Base-by-base conservation (phyloP, 495 filamentous ascomycete genomes). In the Penicillium macrosclerotiorum region DNA sequence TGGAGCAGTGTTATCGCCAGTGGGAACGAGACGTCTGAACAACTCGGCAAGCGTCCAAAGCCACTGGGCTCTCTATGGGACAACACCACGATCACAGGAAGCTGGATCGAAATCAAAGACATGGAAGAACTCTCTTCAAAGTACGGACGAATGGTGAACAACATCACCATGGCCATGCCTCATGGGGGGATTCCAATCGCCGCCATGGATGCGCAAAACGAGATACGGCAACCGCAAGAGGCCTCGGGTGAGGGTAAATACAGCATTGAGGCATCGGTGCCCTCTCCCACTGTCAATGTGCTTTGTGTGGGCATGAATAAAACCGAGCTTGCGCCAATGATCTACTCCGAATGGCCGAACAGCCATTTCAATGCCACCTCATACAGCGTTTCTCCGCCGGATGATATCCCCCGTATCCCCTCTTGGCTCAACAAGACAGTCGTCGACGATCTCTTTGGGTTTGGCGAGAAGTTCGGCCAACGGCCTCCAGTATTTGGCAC, bases 81-180 rank as follows among this genome's bases (percentile, higher is more conserved):
- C 52, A 83, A 87, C 57, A 86, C 81, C 0, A 85, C 82, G 0
- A 62, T 86, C 23, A 72, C 57, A 3, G 80, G 77, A 3, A 67
- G 69, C 26, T 89, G 84, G 84, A 78, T 88, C 37, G 66, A 77
- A 9, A 51, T 62, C 6, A 57, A 62, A 18, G 60, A 84, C 43
- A 71, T 80, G 23, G 67, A 63, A 1, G 58, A 61, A 4, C 59
- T 64, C 2, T 85, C 77, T 9, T 39, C 61, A 2, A 47, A 63
- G 22, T 59, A 77, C 49, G 43, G 52, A 0, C 69, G 85, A 26
- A 65, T 84, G 32, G 59, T 89, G 46, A 82, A 86, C 62, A 90
- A 89, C 53, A 77, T 89, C 30, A 87, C 83, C 0, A 75, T 89
- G 51, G 82, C 84, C 2, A 82, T 89, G 72, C 86, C 86, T 0